Evolutionary conservation across 2,329 filamentous ascomycete species (phyloP).

Genomic region (Cadophora sp.): DNA sequence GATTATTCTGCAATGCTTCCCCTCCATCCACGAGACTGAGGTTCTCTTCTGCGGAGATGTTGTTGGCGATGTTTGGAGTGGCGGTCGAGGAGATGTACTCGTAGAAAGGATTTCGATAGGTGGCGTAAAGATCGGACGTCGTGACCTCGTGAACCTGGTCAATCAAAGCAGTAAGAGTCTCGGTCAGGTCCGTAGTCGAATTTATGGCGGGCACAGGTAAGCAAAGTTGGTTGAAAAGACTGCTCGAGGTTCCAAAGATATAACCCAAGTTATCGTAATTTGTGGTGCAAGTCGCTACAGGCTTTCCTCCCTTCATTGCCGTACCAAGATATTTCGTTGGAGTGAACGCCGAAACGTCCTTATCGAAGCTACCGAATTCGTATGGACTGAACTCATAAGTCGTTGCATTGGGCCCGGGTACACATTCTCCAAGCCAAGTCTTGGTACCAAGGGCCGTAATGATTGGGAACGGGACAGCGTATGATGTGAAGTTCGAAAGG

Average conservation of each 20-base stretch:
- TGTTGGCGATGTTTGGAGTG: conserved; percentile 47
- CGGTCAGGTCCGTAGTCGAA: conserved; percentile 31
- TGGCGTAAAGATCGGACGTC: conserved; percentile 46
- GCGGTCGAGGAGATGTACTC: conserved; percentile 48
- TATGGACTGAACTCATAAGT: conserved; percentile 71
- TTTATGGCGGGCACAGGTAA: conserved; percentile 25
- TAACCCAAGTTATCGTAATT: conserved; percentile 54
- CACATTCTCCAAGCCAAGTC: conserved; percentile 47
- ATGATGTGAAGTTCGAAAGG: conserved; percentile 48
- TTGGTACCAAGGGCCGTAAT: conserved; percentile 50
- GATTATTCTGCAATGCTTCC: conserved; percentile 52
- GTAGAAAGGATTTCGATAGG: conserved; percentile 59
- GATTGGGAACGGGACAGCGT: conserved; percentile 52
- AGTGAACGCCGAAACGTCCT: conserved; percentile 64
- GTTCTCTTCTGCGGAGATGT: conserved; percentile 45
- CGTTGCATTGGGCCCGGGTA: conserved; percentile 56
- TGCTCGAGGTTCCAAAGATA: conserved; percentile 52
- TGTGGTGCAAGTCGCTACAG: conserved; percentile 49
- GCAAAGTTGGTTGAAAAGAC: conserved; percentile 47
- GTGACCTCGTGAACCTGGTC: conserved; percentile 39
- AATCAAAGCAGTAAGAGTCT: conserved; percentile 43
- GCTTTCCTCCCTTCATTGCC: conserved; percentile 57
- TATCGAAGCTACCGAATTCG: conserved; percentile 71
- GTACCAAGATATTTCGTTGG: conserved; percentile 66
- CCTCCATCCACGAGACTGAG: conserved; percentile 55